Evolutionary conservation across 2,329 filamentous ascomycete species (phyloP).

Genomic region (Claviceps citrina): DNA sequence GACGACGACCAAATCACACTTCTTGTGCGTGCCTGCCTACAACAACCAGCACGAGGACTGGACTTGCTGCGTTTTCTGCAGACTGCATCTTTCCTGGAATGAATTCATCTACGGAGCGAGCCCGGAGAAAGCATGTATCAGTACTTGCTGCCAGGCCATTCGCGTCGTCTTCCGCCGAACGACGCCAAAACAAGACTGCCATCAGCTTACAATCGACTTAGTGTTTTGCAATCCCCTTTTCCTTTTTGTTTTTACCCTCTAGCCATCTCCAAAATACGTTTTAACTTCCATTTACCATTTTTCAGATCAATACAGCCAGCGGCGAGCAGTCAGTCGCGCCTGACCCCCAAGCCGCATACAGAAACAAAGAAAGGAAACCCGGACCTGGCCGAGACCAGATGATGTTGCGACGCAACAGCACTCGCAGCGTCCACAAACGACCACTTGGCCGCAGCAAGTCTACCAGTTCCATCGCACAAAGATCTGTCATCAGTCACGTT

Average conservation of each 20-base stretch:
- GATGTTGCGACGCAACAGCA: conserved; percentile 37
- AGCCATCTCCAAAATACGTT: neutral
- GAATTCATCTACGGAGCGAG: neutral
- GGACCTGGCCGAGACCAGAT: conserved; percentile 3
- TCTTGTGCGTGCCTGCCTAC: neutral
- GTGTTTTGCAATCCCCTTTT: neutral
- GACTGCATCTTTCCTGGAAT: neutral
- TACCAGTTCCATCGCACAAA: conserved; percentile 26
- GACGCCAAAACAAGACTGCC: neutral
- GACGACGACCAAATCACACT: neutral
- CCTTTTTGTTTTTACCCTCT: neutral
- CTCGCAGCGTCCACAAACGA: conserved; percentile 24
- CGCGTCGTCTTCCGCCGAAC: neutral
- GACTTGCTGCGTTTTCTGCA: neutral
- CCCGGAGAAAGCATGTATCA: no score
- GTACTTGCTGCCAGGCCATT: neutral
- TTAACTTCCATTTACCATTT: conserved; percentile 2
- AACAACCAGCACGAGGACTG: neutral
- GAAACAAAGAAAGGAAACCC: no score
- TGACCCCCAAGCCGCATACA: neutral
- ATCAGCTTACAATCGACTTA: neutral
- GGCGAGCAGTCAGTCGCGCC: neutral
- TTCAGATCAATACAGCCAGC: conserved; percentile 1
- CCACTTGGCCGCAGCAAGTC: conserved; percentile 38
- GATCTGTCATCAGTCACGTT: conserved; percentile 27